A percentile compares a stretch with the other conserved stretches of the same genome.
phyloP scores from a whole-genome alignment of 441 rosid species.

The Sinapis alba region DNA sequence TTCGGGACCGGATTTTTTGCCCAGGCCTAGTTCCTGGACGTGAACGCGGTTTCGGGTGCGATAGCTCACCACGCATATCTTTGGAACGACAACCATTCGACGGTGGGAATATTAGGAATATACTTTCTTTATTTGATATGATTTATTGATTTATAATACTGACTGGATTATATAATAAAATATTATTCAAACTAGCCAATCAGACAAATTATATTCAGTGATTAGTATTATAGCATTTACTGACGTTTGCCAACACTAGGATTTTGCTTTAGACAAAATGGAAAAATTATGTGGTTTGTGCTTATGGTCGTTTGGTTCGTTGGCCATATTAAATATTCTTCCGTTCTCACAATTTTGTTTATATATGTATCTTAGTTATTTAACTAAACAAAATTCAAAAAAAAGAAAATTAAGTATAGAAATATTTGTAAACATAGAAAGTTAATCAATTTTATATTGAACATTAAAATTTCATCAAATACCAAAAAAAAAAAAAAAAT shows the following conservation, averaged over 20 bases:
- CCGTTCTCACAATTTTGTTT: not conserved
- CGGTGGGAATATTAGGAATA: not conserved
- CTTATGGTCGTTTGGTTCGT: conserved; percentile 29
- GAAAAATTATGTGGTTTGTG: not conserved
- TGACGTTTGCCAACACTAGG: conserved; percentile 25
- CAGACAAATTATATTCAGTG: conserved; percentile 11
- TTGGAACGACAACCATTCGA: conserved; percentile 12
- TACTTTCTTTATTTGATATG: not conserved
- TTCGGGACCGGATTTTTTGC: no score
- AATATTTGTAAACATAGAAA: not conserved
- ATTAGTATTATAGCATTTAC: not conserved
- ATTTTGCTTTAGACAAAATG: conserved; percentile 10
- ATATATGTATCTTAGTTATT: not conserved
- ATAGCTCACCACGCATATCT: conserved; percentile 31
- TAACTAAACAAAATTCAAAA: no score
- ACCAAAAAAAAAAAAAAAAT: not conserved
- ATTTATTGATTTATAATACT: conserved; percentile 18
- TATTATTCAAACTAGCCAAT: not conserved
- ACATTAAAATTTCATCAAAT: not conserved
- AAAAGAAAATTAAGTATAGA: no score
- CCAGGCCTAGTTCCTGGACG: no score
- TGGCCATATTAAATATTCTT: conserved; percentile 10
- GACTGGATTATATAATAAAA: not conserved
- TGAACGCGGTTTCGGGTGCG: conserved; percentile 37
- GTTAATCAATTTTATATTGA: not conserved